Conservation (phyloP, 2,329 filamentous ascomycete genomes). For the Clarireedia hainanense region DNA sequence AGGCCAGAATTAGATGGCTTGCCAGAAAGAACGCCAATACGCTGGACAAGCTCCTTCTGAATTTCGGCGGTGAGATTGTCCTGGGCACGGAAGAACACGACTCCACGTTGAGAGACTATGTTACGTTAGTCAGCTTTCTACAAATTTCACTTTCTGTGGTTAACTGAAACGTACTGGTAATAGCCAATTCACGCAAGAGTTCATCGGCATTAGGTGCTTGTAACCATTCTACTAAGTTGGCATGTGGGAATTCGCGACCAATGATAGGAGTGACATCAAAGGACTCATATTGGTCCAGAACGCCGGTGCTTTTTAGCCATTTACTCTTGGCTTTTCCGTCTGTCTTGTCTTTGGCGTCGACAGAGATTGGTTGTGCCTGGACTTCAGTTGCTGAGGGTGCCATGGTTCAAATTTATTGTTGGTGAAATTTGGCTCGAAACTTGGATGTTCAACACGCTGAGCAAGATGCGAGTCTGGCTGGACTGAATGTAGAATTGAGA, state of each 20-base stretch:
- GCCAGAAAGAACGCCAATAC: constrained; percentile 48
- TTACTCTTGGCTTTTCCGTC: constrained; percentile 11
- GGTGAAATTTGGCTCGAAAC: not conserved
- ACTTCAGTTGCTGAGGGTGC: constrained; percentile 18
- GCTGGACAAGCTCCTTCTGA: constrained; percentile 57
- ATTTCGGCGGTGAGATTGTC: constrained; percentile 51
- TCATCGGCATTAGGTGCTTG: constrained; percentile 40
- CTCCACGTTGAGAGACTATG: constrained; percentile 58
- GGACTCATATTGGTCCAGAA: constrained; percentile 23
- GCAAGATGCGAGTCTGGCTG: not conserved
- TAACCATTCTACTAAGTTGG: constrained; percentile 39
- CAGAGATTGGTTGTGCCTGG: not conserved
- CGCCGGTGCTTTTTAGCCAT: constrained; percentile 24
- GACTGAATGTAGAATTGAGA: constrained; percentile 7
- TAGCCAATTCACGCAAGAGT: constrained; percentile 42
- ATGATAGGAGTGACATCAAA: constrained; percentile 39
- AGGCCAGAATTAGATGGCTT: constrained; percentile 48
- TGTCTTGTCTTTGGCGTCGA: constrained; percentile 9
- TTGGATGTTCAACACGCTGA: not conserved
- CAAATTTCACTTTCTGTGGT: not conserved
- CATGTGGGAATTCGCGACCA: constrained; percentile 36
- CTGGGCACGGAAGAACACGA: constrained; percentile 63
- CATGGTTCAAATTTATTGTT: constrained; percentile 8
- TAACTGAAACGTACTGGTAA: constrained; percentile 30
- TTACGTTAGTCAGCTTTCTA: not conserved